Evolutionary conservation across 257 asterid species (phyloP).

Genomic region (Solanum clarkiae): DNA sequence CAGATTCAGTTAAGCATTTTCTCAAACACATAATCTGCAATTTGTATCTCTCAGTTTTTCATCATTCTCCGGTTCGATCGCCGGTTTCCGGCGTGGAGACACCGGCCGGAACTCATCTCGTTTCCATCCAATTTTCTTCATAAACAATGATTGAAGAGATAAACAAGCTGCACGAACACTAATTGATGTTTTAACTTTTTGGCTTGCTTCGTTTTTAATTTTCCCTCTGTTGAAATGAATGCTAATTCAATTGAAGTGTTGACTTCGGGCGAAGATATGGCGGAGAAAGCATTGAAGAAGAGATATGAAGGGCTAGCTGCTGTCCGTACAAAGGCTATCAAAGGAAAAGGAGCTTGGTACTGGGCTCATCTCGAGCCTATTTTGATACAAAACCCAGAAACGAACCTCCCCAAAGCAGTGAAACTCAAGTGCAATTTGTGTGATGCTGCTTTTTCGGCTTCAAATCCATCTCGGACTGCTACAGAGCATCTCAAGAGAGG

Average conservation of each 20-base stretch:
- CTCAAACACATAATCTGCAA: conserved; percentile 8
- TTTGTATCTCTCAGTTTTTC: not conserved
- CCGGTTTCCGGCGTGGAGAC: conserved; percentile 17
- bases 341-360: conserved; percentile 98
- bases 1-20: conserved; percentile 11
- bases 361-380: conserved; percentile 93
- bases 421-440: conserved; percentile 73
- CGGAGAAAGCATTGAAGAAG: conserved; percentile 47
- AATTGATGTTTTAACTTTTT: not conserved
- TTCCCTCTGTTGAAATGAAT: conserved; percentile 22
- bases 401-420: conserved; percentile 59
- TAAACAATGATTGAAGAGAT: not conserved
- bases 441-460: conserved; percentile 63
- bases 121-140: not conserved
- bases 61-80: conserved; percentile 9
- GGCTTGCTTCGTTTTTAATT: not conserved
- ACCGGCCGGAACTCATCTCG: conserved; percentile 7
- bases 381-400: conserved; percentile 49
- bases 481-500: conserved; percentile 79
- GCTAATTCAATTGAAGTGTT: conserved; percentile 23
- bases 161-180: not conserved
- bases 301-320: conserved; percentile 59
- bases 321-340: conserved; percentile 70
- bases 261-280: conserved; percentile 29
- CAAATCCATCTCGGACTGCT: conserved; percentile 84